phyloP scores from a whole-genome alignment of 2,329 filamentous ascomycete genomes.

The Fusarium agapanthi region DNA sequence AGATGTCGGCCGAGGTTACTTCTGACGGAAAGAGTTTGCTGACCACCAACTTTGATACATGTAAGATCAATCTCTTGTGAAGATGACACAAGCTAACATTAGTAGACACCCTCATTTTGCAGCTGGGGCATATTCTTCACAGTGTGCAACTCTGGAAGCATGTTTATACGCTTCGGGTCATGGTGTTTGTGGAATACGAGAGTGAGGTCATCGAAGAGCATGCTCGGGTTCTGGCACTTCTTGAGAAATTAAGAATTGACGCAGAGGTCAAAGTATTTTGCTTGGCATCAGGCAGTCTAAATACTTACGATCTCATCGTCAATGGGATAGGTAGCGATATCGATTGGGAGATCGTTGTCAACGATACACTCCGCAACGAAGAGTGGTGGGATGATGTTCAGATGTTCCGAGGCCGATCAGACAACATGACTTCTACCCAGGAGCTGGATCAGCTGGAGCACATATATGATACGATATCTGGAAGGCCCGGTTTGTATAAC shows the following conservation, averaged over 20 bases:
- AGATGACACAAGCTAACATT: slow-evolving; percentile 6
- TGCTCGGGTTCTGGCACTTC: slow-evolving; percentile 73
- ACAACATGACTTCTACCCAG: slow-evolving; percentile 52
- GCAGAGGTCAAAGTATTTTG: slow-evolving; percentile 83
- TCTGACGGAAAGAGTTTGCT: slow-evolving; percentile 73
- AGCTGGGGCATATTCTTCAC: slow-evolving; percentile 84
- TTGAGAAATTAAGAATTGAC: slow-evolving; percentile 84
- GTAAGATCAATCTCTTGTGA: slow-evolving; percentile 55
- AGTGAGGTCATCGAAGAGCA: slow-evolving; percentile 82
- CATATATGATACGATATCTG: slow-evolving; percentile 55
- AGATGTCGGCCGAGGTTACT: slow-evolving; percentile 87
- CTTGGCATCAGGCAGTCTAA: slow-evolving; percentile 76
- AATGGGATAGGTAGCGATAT: slow-evolving; percentile 69
- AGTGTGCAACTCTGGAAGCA: slow-evolving; percentile 84
- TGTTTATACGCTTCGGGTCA: slow-evolving; percentile 76
- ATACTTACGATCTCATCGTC: slow-evolving; percentile 80
- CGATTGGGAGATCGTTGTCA: slow-evolving; percentile 67
- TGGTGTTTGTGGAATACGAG: slow-evolving; percentile 91
- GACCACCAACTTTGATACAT: slow-evolving; percentile 92
- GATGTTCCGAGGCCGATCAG: slow-evolving; percentile 55
- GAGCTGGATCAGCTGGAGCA: slow-evolving; percentile 55
- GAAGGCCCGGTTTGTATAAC: slow-evolving; percentile 55
- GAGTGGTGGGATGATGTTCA: slow-evolving; percentile 86
- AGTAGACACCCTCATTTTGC: slow-evolving; percentile 78
- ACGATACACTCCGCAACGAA: slow-evolving; percentile 73